Base-by-base conservation (phyloP, 2,329 filamentous ascomycete genomes). In the Neofusicoccum kwambonambiense region DNA sequence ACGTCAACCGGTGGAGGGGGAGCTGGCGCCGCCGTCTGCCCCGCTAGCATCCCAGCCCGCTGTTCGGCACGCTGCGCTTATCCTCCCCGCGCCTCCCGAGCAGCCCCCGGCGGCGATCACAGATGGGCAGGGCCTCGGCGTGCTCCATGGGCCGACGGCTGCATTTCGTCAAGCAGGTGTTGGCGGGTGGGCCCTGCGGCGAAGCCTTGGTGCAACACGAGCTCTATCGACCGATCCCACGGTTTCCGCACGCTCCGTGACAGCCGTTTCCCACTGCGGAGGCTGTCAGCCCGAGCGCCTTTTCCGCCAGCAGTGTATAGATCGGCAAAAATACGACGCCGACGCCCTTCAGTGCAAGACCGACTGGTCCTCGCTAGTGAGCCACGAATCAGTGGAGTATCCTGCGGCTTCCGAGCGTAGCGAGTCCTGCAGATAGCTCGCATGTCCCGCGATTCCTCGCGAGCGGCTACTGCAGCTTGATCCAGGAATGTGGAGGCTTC, bases 131-230 rank as follows among this genome's bases (percentile, higher is more conserved):
- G 54, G 39, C 54, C 41, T 37, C 19, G 41, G 27, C 56, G 5
- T 35, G 22, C n/a, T 34, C 47, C 22, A 51, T 51, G 22, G 27
- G 31, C 47, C 47, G 47, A 52, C 31, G 15, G 50, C 31, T 31
- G 15, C 50, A 6, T 60, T 47, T 27, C 42, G 56, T 37, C 56
- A 47, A 39, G 39, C 52, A 19, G 37, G 6, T 15, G 19, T 57
- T 57, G 13, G 17, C 37, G 12, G 56, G 7, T 15, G 56, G 56
- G n/a, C 19, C 31, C 17, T 60, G 56, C 56, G 56, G 56, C 56
- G 31, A 60, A 45, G 56, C 54, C 41, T 44, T 47, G 41, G 42
- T 35, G 56, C 56, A 60, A 60, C 56, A 60, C 56, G 56, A 60
- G 56, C 56, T 35, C 17, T 27, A 60, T 60, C 56, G 56, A 47